Conservation (phyloP, 2,329 filamentous ascomycete genomes). For the Epichloe elymi region DNA sequence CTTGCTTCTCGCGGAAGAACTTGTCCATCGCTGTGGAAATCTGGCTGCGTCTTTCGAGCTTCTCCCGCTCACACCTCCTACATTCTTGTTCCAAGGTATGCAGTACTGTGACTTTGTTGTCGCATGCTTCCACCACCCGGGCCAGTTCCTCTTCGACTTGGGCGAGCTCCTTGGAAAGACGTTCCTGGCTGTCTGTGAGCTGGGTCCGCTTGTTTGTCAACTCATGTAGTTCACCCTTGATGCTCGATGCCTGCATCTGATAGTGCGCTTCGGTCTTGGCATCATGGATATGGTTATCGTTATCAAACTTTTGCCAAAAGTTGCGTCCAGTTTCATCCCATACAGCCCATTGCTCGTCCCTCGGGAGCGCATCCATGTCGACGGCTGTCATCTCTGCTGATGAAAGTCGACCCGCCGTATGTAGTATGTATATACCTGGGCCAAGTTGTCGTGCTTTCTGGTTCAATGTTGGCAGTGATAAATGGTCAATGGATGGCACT, state of each 20-base stretch:
- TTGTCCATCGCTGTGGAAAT: conserved; percentile 18
- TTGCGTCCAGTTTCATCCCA: conserved; percentile 24
- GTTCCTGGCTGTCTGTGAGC: conserved; percentile 15
- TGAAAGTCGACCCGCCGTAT: neutral
- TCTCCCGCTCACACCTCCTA: conserved; percentile 14
- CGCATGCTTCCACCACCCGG: conserved; percentile 15
- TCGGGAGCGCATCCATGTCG: conserved; percentile 18
- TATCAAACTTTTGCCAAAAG: conserved; percentile 20
- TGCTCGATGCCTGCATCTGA: conserved; percentile 13
- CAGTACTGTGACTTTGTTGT: conserved; percentile 22
- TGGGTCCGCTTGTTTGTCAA: conserved; percentile 16
- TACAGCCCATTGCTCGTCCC: conserved; percentile 19
- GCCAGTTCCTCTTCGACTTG: conserved; percentile 26
- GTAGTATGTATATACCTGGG: no score
- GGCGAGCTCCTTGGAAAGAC: conserved; percentile 18
- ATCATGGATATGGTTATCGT: conserved; percentile 12
- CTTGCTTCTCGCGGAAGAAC: conserved; percentile 21
- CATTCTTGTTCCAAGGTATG: conserved; percentile 20
- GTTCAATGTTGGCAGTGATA: no score
- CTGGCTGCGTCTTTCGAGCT: conserved; percentile 16
- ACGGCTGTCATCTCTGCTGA: conserved; percentile 9
- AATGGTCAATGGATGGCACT: neutral
- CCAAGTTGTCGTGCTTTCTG: no score
- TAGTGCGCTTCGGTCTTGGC: conserved; percentile 14
- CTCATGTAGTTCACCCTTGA: conserved; percentile 16